Percentiles rank a stretch among this genome's conserved stretches.
Conservation (phyloP, 345 rosid species). For the Eucalyptus dawsonii region DNA sequence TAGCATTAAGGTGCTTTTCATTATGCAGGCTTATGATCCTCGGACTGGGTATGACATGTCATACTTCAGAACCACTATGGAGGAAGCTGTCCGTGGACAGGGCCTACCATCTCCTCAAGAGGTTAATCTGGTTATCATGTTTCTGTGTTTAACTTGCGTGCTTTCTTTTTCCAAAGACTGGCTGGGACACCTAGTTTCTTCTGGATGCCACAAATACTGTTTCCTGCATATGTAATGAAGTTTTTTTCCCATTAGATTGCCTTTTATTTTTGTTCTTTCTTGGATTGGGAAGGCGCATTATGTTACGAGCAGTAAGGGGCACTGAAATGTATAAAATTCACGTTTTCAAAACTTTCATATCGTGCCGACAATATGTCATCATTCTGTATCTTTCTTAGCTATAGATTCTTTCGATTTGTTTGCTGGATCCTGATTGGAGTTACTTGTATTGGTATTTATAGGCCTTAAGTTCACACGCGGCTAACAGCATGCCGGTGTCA, state of each 20-base stretch:
- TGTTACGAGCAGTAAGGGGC: not conserved
- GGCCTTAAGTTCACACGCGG: constrained; percentile 30
- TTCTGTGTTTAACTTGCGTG: not conserved
- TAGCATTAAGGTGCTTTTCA: not conserved
- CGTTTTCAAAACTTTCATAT: not conserved
- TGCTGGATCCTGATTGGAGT: not conserved
- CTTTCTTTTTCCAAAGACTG: not conserved
- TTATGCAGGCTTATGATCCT: constrained; percentile 46
- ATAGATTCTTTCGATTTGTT: not conserved
- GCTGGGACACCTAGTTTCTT: not conserved
- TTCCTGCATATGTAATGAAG: not conserved
- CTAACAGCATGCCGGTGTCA: constrained; percentile 42
- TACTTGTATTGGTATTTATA: constrained; percentile 5
- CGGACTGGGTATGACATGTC: constrained; percentile 57
- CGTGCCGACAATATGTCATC: not conserved
- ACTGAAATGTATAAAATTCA: not conserved
- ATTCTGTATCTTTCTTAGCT: not conserved
- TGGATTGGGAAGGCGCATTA: not conserved
- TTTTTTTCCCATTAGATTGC: not conserved
- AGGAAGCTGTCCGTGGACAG: constrained; percentile 47
- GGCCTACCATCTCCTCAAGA: constrained; percentile 60
- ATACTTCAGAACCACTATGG: constrained; percentile 58
- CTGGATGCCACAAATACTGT: not conserved
- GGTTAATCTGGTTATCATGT: constrained; percentile 26
- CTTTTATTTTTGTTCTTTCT: not conserved